Percentiles rank a stretch among this genome's conserved stretches.
Evolutionary conservation across 2,329 filamentous ascomycete species (phyloP).

Genomic region (Epicoccum nigrum): DNA sequence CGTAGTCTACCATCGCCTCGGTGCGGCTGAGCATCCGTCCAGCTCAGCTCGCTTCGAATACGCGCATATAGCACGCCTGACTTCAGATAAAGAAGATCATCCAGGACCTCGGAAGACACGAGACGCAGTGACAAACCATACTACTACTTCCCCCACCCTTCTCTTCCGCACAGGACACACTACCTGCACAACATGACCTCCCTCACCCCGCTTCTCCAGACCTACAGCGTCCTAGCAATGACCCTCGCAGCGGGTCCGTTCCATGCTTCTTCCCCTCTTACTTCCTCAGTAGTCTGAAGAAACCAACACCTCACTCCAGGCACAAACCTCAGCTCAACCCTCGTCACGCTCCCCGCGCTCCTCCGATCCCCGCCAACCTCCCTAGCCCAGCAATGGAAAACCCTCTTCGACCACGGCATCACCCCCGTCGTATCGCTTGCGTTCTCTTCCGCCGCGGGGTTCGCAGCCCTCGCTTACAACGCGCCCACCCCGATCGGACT

Average conservation of each 20-base stretch:
- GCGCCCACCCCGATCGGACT: background rate
- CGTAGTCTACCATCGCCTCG: too few species aligned
- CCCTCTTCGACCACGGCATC: conserved; percentile 27
- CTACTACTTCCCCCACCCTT: background rate
- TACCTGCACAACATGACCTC: background rate
- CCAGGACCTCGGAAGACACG: background rate
- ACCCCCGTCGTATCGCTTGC: conserved; percentile 23
- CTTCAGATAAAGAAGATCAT: background rate
- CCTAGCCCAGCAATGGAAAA: conserved; percentile 29
- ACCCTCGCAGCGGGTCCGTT: conserved; percentile 3
- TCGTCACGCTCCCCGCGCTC: conserved; percentile 26
- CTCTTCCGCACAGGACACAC: background rate
- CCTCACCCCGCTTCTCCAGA: conserved; percentile 18
- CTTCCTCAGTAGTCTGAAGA: too few species aligned
- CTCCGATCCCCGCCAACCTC: conserved; percentile 12
- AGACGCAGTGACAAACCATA: too few species aligned
- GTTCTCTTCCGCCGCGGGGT: conserved; percentile 22
- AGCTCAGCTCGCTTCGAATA: background rate
- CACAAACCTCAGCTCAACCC: conserved; percentile 25
- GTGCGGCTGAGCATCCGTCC: background rate
- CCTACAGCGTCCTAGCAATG: conserved; percentile 28
- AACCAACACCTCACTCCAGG: conserved; percentile 15
- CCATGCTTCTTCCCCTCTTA: too few species aligned
- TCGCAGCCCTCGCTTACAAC: conserved; percentile 15
- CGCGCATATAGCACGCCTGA: background rate